phyloP scores from a whole-genome alignment of 169 alveolate species.

The Theileria sp. region DNA sequence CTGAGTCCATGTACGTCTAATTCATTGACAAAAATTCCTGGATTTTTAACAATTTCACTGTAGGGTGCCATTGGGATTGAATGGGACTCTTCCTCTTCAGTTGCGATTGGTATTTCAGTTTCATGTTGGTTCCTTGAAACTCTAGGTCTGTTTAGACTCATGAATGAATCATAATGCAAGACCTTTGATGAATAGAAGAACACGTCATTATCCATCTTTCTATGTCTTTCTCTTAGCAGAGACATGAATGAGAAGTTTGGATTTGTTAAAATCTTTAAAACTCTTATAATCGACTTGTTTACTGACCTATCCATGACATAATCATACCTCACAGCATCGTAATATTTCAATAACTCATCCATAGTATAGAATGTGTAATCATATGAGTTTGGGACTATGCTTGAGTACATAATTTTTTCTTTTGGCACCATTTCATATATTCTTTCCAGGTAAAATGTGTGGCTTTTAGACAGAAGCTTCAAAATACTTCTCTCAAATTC shows the following conservation, averaged over 20 bases:
- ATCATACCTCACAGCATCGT: conserved; percentile 19
- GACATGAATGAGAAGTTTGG: conserved; percentile 58
- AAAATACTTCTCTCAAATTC: conserved; percentile 38
- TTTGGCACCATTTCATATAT: conserved; percentile 38
- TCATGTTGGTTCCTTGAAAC: neutral
- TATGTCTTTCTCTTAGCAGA: conserved; percentile 48
- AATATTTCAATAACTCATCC: conserved; percentile 41
- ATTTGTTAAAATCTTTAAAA: conserved; percentile 26
- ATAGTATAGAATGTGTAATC: conserved; percentile 21
- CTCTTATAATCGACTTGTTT: conserved; percentile 18
- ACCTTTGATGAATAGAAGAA: conserved; percentile 42
- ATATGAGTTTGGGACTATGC: conserved; percentile 50
- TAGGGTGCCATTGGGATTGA: conserved; percentile 50
- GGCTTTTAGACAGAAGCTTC: conserved; percentile 30
- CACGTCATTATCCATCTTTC: conserved; percentile 57
- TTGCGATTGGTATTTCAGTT: neutral
- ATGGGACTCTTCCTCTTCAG: neutral
- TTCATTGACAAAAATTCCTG: conserved; percentile 15
- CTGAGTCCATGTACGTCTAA: conserved; percentile 26
- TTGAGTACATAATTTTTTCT: conserved; percentile 44
- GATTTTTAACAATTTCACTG: conserved; percentile 32
- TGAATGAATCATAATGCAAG: conserved; percentile 28
- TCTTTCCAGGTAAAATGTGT: conserved; percentile 47
- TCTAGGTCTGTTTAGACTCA: neutral
- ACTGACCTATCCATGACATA: conserved; percentile 42